Conservation (phyloP, 768 basidiomycete species). For the Boletales sp. region DNA sequence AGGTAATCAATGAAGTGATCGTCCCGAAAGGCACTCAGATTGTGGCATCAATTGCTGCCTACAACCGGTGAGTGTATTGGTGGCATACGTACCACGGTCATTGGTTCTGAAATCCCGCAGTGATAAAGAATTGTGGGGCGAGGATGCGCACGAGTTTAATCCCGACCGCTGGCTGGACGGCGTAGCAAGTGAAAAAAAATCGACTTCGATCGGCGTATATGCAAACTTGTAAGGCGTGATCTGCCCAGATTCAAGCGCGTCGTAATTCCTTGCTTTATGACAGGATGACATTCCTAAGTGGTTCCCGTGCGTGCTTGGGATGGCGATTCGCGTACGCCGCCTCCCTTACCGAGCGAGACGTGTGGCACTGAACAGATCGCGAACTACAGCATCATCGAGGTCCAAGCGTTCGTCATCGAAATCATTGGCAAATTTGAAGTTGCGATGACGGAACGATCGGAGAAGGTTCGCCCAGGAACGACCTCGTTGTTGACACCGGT, state of each 20-base stretch:
- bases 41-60: too few relatives aligned
- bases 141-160: constrained; percentile 29
- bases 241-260: too few relatives aligned
- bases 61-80: too few relatives aligned
- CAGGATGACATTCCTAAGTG: constrained; percentile 28
- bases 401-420: constrained; percentile 57
- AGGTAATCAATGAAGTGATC: too few relatives aligned
- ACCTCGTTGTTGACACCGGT: constrained; percentile 32
- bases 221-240: constrained; percentile 26
- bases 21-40: too few relatives aligned
- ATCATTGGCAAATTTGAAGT: constrained; percentile 53
- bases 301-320: constrained; percentile 22
- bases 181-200: constrained; percentile 10
- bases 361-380: constrained; percentile 1
- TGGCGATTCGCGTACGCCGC: constrained; percentile 30
- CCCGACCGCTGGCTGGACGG: constrained; percentile 25
- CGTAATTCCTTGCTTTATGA: neutral
- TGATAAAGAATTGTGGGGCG: constrained; percentile 17
- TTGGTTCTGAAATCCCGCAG: too few relatives aligned
- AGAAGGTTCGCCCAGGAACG: constrained; percentile 27
- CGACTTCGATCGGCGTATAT: constrained; percentile 23
- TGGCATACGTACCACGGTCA: too few relatives aligned
- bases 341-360: neutral
- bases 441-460: constrained; percentile 26
- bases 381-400: constrained; percentile 38